phyloP scores from a whole-genome alignment of 345 rosid genomes.

The Sisymbrium altissimum region DNA sequence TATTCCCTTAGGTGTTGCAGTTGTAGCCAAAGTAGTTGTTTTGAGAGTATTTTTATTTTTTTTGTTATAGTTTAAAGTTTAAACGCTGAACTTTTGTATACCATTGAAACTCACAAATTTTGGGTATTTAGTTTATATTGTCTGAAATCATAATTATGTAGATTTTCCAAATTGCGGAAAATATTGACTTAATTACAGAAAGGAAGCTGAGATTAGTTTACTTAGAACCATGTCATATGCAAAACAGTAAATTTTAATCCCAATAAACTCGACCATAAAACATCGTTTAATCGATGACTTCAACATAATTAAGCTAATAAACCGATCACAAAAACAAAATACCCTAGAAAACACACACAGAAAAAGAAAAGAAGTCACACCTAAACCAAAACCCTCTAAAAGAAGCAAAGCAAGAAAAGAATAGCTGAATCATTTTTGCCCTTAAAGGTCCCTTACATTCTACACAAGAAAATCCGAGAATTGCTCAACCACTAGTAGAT shows the following conservation, averaged over 20 bases:
- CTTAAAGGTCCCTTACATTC: conserved; percentile 14
- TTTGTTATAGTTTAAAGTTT: background rate
- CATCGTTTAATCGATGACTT: conserved; percentile 1
- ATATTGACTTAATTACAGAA: background rate
- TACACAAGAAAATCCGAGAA: conserved; percentile 20
- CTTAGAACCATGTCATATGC: background rate
- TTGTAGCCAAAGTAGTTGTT: too few relatives aligned
- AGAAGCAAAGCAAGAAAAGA: background rate
- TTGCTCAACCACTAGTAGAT: conserved; percentile 40
- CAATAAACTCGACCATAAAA: conserved; percentile 2
- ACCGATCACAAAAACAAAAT: conserved; percentile 1
- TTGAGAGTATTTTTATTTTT: background rate
- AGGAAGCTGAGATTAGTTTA: background rate
- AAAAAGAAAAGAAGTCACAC: background rate
- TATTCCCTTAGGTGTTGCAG: background rate
- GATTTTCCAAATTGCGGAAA: background rate
- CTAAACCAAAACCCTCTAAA: conserved; percentile 21
- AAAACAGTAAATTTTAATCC: background rate
- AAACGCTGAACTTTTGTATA: background rate
- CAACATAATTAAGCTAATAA: conserved; percentile 19
- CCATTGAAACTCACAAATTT: too few relatives aligned
- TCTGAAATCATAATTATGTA: background rate
- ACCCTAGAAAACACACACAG: conserved; percentile 13
- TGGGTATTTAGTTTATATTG: too few relatives aligned
- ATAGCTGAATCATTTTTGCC: background rate